Base-by-base conservation (phyloP, 306 rosid species). In the Comarum palustre region DNA sequence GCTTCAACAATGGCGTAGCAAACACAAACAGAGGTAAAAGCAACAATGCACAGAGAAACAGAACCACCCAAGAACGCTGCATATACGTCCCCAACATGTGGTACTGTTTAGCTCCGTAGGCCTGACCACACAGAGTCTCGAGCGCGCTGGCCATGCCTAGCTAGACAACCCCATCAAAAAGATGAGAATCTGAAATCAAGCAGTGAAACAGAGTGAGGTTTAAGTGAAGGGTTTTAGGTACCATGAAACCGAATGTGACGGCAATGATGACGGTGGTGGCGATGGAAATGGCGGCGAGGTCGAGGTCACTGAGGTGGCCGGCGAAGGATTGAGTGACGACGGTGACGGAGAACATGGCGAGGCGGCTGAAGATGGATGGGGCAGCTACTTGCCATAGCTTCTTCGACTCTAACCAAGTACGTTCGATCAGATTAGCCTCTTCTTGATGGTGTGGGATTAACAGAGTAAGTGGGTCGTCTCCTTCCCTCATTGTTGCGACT, bases 91-190 rank as follows among this genome's bases (percentile, higher is more conserved):
- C 90, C 69, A 88, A 31, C 86, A 83, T 83, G 58, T 77, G 84
- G 68, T 78, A 72, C 34, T 85, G 82, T 66, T 82, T 79, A 4
- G 91, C 93, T 5, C 96, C 96, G 43, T 81, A 88, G 3, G 96
- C 92, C 69, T 90, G 96, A 57, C 93, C 96, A 25, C 93, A 88
- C 1, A 86, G 82, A 19, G 93, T 90, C 77, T 90, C 93, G 7
- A 90, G 81, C 36, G 92, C 91, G 24, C 88, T 86, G 7, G 91
- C 93, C 96, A 90, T 90, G n/a, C 96, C 96, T 6, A 90, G 82
- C 93, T 90, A 77, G 8, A 75, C 47, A 68, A 58, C 45, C 36
- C 69, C 73, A 66, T 22, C 55, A 68, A 32, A 32, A 68, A 2
- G 8, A 17, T 2, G 0, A 38, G 42, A 29, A 4, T 17, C 20